Conservation (phyloP, 495 filamentous ascomycete species). For the Penicillium manginii region DNA sequence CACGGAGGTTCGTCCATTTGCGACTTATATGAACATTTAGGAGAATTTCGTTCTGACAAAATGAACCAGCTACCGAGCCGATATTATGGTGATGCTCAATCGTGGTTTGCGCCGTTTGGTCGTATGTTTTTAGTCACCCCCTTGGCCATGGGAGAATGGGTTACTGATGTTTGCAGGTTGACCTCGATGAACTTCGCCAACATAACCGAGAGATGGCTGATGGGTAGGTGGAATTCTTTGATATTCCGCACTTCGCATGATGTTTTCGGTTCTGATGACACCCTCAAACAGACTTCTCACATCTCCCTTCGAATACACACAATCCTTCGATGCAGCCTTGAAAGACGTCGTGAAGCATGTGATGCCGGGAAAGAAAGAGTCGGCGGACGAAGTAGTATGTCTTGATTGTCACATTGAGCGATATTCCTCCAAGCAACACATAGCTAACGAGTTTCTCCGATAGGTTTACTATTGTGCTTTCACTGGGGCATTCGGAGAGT, state of each 20-base stretch:
- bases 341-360: conserved; percentile 84
- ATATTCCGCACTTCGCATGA: not conserved
- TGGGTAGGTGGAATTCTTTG: conserved; percentile 50
- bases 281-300: conserved; percentile 62
- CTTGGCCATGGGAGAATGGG: conserved; percentile 1
- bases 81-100: conserved; percentile 92
- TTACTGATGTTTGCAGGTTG: conserved; percentile 61
- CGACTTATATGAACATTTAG: not conserved
- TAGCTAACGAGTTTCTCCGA: conserved; percentile 4
- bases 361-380: conserved; percentile 58
- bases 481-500: conserved; percentile 92
- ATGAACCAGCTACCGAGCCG: conserved; percentile 67
- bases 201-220: conserved; percentile 90
- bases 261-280: not conserved
- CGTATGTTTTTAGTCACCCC: conserved; percentile 39
- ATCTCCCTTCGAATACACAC: conserved; percentile 82
- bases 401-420: not conserved
- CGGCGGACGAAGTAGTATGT: conserved; percentile 63
- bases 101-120: conserved; percentile 74
- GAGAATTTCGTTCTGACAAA: conserved; percentile 20
- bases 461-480: conserved; percentile 92
- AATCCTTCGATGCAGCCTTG: conserved; percentile 86
- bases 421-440: not conserved
- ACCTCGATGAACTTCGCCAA: conserved; percentile 90
- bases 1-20: conserved; percentile 57